Evolutionary conservation across 495 filamentous ascomycete genomes (phyloP).

Genomic region (Chlorociboria aeruginascens): DNA sequence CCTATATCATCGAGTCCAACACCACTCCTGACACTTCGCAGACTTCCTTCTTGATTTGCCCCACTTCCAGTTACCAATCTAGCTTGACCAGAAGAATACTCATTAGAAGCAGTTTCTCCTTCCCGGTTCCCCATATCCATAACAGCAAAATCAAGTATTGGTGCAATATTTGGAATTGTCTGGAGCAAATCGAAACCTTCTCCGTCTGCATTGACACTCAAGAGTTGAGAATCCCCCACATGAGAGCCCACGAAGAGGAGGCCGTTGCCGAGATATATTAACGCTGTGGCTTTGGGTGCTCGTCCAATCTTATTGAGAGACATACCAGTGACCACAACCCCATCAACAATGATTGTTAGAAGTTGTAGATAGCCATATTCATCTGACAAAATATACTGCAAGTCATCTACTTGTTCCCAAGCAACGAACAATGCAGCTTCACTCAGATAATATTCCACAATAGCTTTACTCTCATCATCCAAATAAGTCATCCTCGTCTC

Average conservation of each 20-base stretch:
- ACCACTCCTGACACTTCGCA: constrained; percentile 83
- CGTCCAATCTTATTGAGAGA: constrained; percentile 54
- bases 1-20: constrained; percentile 88
- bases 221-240: constrained; percentile 78
- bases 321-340: constrained; percentile 50
- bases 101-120: constrained; percentile 64
- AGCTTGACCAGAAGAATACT: constrained; percentile 90
- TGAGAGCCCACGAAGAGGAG: constrained; percentile 83
- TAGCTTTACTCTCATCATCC: constrained; percentile 54
- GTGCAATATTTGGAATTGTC: constrained; percentile 72
- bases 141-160: constrained; percentile 83
- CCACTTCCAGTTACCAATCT: constrained; percentile 88
- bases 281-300: constrained; percentile 57
- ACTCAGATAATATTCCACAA: constrained; percentile 45
- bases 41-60: constrained; percentile 70
- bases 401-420: constrained; percentile 74
- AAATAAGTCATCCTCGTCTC: constrained; percentile 79
- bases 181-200: constrained; percentile 55
- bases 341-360: constrained; percentile 58
- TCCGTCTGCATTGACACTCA: constrained; percentile 24
- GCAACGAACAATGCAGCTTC: constrained; percentile 74
- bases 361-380: constrained; percentile 77
- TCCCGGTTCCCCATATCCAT: constrained; percentile 88
- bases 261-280: constrained; percentile 70
- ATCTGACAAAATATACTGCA: constrained; percentile 76